phyloP scores from a whole-genome alignment of 306 rosid genomes.

The Rubus idaeus region DNA sequence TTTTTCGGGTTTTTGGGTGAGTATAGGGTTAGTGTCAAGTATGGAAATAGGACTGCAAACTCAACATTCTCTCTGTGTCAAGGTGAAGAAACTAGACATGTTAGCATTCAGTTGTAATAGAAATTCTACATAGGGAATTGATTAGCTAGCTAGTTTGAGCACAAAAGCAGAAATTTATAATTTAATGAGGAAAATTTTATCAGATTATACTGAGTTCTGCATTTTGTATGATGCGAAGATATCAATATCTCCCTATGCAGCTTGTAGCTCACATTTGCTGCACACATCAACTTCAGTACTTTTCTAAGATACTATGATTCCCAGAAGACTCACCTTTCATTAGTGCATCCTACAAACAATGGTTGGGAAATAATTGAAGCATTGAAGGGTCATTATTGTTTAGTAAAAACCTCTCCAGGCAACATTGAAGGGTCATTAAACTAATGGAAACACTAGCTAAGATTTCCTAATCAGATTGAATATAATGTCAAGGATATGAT shows the following conservation, averaged over 20 bases:
- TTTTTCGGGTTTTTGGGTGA: slow-evolving; percentile 86
- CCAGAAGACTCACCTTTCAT: neutral
- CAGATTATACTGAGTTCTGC: neutral
- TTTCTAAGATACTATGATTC: slow-evolving; percentile 1
- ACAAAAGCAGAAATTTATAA: neutral
- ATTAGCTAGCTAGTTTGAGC: neutral
- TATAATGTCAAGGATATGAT: slow-evolving; percentile 1
- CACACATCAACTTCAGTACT: neutral
- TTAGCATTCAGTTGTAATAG: slow-evolving; percentile 46
- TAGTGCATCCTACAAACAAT: neutral
- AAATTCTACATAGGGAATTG: neutral
- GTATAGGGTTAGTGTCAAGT: slow-evolving; percentile 41
- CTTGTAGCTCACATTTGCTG: slow-evolving; percentile 16
- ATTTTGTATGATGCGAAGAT: neutral
- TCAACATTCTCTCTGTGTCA: slow-evolving; percentile 58
- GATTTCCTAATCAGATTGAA: neutral
- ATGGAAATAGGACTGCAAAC: slow-evolving; percentile 40
- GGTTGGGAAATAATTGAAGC: slow-evolving; percentile 2
- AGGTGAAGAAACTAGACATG: slow-evolving; percentile 73
- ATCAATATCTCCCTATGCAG: neutral
- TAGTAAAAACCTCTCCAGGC: neutral
- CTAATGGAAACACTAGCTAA: neutral
- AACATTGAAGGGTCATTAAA: neutral
- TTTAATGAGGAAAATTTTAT: neutral
- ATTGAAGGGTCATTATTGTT: neutral